Base-by-base conservation (phyloP, 1,139 yeast species). In the Pichia sp. region DNA sequence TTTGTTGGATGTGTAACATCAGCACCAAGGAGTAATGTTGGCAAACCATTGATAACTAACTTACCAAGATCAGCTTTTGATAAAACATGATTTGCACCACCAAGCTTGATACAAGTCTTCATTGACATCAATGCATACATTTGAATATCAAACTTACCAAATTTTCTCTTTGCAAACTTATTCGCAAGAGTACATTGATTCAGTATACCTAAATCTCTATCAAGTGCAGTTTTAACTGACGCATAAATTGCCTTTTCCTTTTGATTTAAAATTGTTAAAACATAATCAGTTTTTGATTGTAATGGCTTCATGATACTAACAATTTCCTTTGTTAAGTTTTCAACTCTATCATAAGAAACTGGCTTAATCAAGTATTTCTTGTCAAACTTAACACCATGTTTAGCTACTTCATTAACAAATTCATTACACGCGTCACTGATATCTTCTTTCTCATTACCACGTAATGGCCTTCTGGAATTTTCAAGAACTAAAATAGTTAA, bases 1-100 rank as follows among this genome's bases (percentile, higher is more conserved):
- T 63, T 65, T 22, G 64, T 63, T 31, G 68, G 67, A 44, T 66
- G 69, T 5, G 68, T 62, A 28, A 66, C 69, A 58, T 66, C 69
- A 2, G 67, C 69, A 44, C 69, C 69, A 11, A 66, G 51, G 27
- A 66, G 46, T 39, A 66, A 57, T 25, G 61, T 55, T 30, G 65
- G 63, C 13, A 55, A 44, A 29, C 56, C 54, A 36, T 59, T 51
- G 19, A 57, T 46, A 16, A 57, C 50, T 19, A 58, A 28, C 44
- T 44, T 56, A 38, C 58, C 58, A 41, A 53, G 45, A 45, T 56
- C 55, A 44, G 46, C 42, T 16, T 53, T 48, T 22, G 61, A 55
- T 33, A 61, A 45, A 38, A 56, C 53, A 41, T 60, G 64, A 31
- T 58, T 60, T 6, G 54, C 47, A 46, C 64, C 64, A 44, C 63